These are phyloP conservation scores for Butyriboletus loyo DNA, from an alignment of 768 basidiomycete genomes.

Conservation along the genomic window DNA sequence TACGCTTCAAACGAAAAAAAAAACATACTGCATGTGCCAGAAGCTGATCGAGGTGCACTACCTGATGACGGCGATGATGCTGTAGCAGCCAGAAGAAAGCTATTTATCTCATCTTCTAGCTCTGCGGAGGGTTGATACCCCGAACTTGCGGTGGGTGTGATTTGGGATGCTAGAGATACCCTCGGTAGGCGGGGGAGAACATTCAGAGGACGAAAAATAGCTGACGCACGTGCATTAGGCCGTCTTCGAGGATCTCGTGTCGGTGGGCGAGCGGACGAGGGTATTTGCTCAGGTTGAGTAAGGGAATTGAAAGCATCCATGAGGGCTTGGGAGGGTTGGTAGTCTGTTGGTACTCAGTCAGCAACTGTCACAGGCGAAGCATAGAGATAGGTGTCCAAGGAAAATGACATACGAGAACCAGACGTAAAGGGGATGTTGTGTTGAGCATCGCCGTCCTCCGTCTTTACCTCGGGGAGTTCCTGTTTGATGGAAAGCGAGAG, in stretches of 20 bases:
- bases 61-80: neutral
- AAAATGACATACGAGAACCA: neutral
- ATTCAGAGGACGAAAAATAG: neutral
- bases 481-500: constrained; percentile 1
- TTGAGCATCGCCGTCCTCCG: neutral
- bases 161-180: neutral
- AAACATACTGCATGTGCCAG: neutral
- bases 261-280: neutral
- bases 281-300: neutral
- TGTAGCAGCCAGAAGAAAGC: neutral
- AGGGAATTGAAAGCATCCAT: constrained; percentile 10
- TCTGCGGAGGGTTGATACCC: constrained; percentile 8
- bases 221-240: neutral
- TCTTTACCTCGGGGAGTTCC: constrained; percentile 6
- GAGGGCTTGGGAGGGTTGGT: constrained; percentile 14
- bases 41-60: neutral
- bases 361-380: neutral
- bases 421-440: neutral
- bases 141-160: neutral
- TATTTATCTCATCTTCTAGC: constrained; percentile 3
- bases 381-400: neutral
- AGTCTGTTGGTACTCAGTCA: neutral
- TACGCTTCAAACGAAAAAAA: neutral
- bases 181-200: neutral
- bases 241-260: neutral